These are phyloP conservation scores for Lipomyces mesembrius DNA, from an alignment of 805 yeast species.

Conservation along the genomic window DNA sequence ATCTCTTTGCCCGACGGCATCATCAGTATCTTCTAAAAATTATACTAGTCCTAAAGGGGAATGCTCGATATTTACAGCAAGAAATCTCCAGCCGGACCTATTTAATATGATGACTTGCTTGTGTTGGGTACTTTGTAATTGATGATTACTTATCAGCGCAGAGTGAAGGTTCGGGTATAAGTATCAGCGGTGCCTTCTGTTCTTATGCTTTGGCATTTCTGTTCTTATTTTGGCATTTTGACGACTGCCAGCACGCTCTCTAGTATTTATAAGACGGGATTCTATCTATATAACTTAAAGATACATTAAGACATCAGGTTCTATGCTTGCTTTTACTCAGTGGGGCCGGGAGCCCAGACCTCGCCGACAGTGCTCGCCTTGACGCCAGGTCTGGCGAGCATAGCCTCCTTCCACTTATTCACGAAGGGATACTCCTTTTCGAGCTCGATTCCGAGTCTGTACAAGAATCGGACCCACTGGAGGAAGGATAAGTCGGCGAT, in stretches of 20 bases:
- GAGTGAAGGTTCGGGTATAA: too few species aligned
- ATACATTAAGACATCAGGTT: not conserved
- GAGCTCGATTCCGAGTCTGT: slow-evolving; percentile 79
- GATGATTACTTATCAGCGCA: not conserved
- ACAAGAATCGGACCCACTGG: slow-evolving; percentile 90
- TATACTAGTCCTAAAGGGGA: too few species aligned
- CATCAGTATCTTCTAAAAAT: too few species aligned
- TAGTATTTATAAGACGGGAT: not conserved
- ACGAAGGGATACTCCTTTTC: slow-evolving; percentile 82
- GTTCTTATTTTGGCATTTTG: not conserved
- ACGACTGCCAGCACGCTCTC: not conserved
- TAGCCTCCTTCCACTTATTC: slow-evolving; percentile 86
- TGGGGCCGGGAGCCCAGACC: slow-evolving; percentile 21
- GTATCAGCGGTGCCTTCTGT: not conserved
- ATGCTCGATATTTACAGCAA: too few species aligned
- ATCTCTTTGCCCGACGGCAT: too few species aligned
- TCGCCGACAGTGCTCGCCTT: slow-evolving; percentile 35
- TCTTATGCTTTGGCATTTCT: not conserved
- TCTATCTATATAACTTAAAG: not conserved
- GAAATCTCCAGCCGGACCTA: too few species aligned
- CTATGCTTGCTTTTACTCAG: not conserved
- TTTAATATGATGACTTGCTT: too few species aligned
- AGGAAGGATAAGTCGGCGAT: slow-evolving; percentile 88
- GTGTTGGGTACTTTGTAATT: not conserved
- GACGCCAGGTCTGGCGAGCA: slow-evolving; percentile 91